Evolutionary conservation across 2,329 filamentous ascomycete genomes (phyloP).

Genomic region (Paecilomyces niveus): DNA sequence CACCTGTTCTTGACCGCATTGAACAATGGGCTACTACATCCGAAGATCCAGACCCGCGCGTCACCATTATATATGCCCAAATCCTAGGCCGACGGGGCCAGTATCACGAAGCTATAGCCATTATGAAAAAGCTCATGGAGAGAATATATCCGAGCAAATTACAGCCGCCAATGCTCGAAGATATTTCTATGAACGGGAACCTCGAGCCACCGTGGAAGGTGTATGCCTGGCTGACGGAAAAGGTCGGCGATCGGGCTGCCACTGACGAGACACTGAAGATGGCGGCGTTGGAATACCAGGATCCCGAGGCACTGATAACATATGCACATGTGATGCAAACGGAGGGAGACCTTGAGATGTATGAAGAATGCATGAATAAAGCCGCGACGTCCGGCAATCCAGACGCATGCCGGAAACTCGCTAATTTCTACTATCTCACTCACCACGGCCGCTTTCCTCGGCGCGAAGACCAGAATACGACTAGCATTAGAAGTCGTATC

Average conservation of each 20-base stretch:
- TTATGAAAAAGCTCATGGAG: slow-evolving; percentile 20
- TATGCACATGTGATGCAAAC: slow-evolving; percentile 18
- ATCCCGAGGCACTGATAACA: slow-evolving; percentile 18
- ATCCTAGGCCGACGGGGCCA: slow-evolving; percentile 16
- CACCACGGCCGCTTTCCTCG: slow-evolving; percentile 17
- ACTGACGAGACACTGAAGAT: slow-evolving; percentile 15
- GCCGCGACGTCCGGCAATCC: slow-evolving; percentile 22
- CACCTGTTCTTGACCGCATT: slow-evolving; percentile 10
- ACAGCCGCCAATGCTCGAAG: neutral
- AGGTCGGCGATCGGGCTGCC: slow-evolving; percentile 6
- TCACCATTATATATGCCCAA: slow-evolving; percentile 22
- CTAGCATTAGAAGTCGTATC: neutral
- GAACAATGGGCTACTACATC: slow-evolving; percentile 13
- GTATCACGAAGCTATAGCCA: slow-evolving; percentile 11
- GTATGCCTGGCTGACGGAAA: slow-evolving; percentile 16
- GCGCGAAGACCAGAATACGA: slow-evolving; percentile 10
- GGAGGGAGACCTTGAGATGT: slow-evolving; percentile 17
- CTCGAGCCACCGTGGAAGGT: slow-evolving; percentile 22
- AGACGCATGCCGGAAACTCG: slow-evolving; percentile 25
- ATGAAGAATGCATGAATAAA: slow-evolving; percentile 28
- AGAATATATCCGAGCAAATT: slow-evolving; percentile 11
- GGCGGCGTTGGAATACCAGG: slow-evolving; percentile 24
- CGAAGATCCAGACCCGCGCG: slow-evolving; percentile 17
- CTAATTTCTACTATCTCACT: slow-evolving; percentile 29
- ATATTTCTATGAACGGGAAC: slow-evolving; percentile 4